Evolutionary conservation across 176 grass and related monocot species (phyloP).

Genomic region (Hsuehochloa calcarea): DNA sequence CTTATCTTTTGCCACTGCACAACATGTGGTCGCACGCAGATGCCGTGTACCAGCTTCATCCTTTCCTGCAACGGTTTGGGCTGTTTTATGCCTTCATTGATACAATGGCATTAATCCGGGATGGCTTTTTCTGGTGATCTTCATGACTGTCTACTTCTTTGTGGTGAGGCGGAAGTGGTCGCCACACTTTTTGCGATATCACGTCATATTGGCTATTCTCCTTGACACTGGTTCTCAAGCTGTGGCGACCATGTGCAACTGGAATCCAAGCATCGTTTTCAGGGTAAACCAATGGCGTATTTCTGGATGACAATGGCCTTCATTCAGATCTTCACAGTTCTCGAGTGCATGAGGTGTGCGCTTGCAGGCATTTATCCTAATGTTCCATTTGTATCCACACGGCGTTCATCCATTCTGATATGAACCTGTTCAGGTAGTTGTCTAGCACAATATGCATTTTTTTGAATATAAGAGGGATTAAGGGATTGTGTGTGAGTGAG

Average conservation of each 20-base stretch:
- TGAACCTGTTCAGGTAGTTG: slow-evolving; percentile 66
- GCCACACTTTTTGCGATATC: slow-evolving; percentile 85
- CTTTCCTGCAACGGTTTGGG: slow-evolving; percentile 56
- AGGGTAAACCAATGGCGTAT: slow-evolving; percentile 58
- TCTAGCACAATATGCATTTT: slow-evolving; percentile 15
- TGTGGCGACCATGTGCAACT: slow-evolving; percentile 60
- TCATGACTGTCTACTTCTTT: slow-evolving; percentile 70
- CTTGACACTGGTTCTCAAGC: slow-evolving; percentile 72
- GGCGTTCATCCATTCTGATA: slow-evolving; percentile 83
- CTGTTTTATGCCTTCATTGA: slow-evolving; percentile 71
- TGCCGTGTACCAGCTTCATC: slow-evolving; percentile 76
- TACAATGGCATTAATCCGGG: slow-evolving; percentile 67
- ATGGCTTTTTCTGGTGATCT: slow-evolving; percentile 63
- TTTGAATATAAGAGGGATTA: slow-evolving; percentile 11
- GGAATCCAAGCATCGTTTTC: slow-evolving; percentile 62
- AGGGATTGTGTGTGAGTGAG: background rate
- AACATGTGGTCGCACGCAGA: slow-evolving; percentile 78
- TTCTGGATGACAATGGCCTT: slow-evolving; percentile 80
- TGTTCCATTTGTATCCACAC: slow-evolving; percentile 77
- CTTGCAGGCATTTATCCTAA: slow-evolving; percentile 60
- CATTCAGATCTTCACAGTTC: slow-evolving; percentile 72
- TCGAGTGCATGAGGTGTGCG: slow-evolving; percentile 82
- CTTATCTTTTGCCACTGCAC: slow-evolving; percentile 85
- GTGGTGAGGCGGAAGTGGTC: slow-evolving; percentile 77
- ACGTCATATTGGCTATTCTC: slow-evolving; percentile 76